phyloP scores from a whole-genome alignment of 768 basidiomycete species.

The Lentinula edodes region DNA sequence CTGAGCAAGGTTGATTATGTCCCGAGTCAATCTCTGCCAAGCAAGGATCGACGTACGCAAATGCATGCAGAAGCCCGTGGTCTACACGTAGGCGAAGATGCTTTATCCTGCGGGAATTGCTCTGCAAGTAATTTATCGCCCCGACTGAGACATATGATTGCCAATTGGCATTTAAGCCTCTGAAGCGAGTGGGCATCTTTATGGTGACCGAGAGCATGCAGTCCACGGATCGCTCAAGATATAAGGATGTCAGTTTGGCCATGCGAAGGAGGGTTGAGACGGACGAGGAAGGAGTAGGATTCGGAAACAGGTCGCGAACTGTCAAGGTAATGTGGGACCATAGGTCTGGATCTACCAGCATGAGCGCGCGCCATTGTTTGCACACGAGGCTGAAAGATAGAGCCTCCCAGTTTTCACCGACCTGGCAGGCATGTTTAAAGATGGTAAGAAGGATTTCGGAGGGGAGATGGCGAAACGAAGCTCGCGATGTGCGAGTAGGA shows the following conservation, averaged over 20 bases:
- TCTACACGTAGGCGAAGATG: neutral
- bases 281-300: neutral
- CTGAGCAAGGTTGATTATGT: neutral
- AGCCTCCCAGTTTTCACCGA: neutral
- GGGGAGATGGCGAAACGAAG: neutral
- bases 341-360: neutral
- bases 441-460: neutral
- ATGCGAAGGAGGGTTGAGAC: neutral
- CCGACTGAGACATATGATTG: neutral
- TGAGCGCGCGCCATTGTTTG: neutral
- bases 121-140: neutral
- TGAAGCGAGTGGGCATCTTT: constrained; percentile 4
- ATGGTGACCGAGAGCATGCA: constrained; percentile 1
- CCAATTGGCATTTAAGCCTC: neutral
- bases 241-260: neutral
- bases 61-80: neutral
- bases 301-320: neutral
- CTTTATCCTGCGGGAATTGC: neutral
- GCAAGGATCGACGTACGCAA: neutral
- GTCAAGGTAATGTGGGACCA: neutral
- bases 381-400: constrained; percentile 1
- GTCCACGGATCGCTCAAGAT: neutral
- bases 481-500: neutral
- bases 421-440: neutral
- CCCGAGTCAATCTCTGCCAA: neutral